Percentiles rank a stretch among this genome's conserved stretches.
These are phyloP conservation scores for Podochytrium sp. DNA, from an alignment of 192 early-diverging fungal genomes.

Conservation along the genomic window DNA sequence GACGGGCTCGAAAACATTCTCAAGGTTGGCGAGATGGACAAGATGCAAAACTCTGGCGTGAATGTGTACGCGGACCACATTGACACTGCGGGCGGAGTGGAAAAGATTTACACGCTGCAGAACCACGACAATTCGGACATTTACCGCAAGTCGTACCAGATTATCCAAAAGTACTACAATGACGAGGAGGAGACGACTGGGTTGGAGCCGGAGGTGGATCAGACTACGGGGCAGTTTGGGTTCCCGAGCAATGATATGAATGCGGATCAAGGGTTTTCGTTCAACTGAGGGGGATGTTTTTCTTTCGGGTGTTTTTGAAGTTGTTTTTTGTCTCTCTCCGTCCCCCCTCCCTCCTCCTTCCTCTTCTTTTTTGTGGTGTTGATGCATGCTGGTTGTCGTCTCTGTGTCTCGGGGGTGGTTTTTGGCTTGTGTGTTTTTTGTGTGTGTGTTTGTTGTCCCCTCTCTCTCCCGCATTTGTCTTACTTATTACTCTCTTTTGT, in stretches of 20 bases:
- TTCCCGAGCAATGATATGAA: slow-evolving; percentile 56
- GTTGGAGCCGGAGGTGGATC: slow-evolving; percentile 73
- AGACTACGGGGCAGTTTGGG: slow-evolving; percentile 75
- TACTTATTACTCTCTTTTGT: no score
- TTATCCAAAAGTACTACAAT: slow-evolving; percentile 96
- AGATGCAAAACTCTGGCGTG: slow-evolving; percentile 58
- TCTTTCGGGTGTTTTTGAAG: neutral
- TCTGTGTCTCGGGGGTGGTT: no score
- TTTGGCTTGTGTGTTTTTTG: no score
- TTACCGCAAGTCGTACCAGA: slow-evolving; percentile 93
- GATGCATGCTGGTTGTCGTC: no score
- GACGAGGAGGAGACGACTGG: slow-evolving; percentile 74
- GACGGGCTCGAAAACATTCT: slow-evolving; percentile 98
- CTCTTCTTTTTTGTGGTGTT: no score
- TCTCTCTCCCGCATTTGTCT: no score
- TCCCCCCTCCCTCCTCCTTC: neutral
- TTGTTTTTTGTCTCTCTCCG: neutral
- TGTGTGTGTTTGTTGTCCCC: no score
- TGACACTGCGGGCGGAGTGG: slow-evolving; percentile 94
- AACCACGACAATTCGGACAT: slow-evolving; percentile 94
- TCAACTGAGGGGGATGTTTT: neutral
- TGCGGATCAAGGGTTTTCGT: slow-evolving; percentile 23
- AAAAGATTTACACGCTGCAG: slow-evolving; percentile 94
- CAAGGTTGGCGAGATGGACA: slow-evolving; percentile 91
- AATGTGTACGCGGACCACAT: slow-evolving; percentile 90